A percentile compares a stretch with the other conserved stretches of the same genome.
Evolutionary conservation across 2,329 filamentous ascomycete species (phyloP).

Genomic region (Aspergillus nomiae): DNA sequence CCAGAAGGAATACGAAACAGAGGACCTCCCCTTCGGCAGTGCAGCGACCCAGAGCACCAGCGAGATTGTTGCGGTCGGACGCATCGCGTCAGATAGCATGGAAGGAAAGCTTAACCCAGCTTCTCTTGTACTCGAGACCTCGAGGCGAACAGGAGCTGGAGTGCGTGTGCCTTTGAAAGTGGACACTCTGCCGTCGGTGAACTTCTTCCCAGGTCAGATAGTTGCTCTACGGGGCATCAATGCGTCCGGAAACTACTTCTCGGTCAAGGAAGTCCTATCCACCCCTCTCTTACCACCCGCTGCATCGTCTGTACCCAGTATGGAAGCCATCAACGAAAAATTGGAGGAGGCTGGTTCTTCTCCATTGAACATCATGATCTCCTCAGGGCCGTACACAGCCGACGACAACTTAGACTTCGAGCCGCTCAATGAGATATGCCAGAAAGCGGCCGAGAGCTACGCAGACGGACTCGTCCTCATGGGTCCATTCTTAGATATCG

Average conservation of each 20-base stretch:
- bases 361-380: conserved; percentile 76
- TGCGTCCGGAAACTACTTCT: conserved; percentile 79
- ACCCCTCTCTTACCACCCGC: conserved; percentile 74
- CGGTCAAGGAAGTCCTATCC: conserved; percentile 73
- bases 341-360: conserved; percentile 66
- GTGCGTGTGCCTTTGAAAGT: conserved; percentile 79
- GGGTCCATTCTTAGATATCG: conserved; percentile 87
- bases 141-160: conserved; percentile 78
- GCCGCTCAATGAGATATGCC: conserved; percentile 78
- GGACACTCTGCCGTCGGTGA: conserved; percentile 67
- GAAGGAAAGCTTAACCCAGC: conserved; percentile 84
- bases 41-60: conserved; percentile 81
- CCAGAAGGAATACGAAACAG: conserved; percentile 72
- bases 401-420: conserved; percentile 92
- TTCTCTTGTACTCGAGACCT: conserved; percentile 86
- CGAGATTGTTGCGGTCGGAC: conserved; percentile 85
- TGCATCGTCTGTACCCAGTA: conserved; percentile 65
- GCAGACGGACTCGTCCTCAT: conserved; percentile 78
- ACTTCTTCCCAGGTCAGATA: conserved; percentile 93
- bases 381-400: conserved; percentile 85
- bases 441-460: conserved; percentile 70
- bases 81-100: conserved; percentile 82
- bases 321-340: conserved; percentile 70
- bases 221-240: conserved; percentile 87
- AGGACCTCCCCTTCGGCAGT: conserved; percentile 81